Evolutionary conservation across 2,329 filamentous ascomycete genomes (phyloP).

Genomic region (Monosporascus ibericus): DNA sequence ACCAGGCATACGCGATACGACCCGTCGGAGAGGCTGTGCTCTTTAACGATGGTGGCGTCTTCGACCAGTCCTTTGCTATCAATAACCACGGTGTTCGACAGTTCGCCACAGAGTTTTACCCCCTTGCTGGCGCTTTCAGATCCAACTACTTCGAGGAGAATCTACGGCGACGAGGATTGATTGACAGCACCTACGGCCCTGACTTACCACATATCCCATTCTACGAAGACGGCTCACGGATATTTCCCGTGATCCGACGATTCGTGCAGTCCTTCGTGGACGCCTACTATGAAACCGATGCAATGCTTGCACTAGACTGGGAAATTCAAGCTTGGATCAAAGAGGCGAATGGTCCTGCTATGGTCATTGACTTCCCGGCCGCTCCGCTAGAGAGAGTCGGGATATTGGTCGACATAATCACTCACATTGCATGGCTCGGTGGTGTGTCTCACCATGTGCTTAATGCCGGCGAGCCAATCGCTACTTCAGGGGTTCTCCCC

Average conservation of each 20-base stretch:
- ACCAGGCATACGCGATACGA: conserved; percentile 18
- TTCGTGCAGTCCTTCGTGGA: conserved; percentile 2
- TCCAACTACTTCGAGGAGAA: conserved; percentile 3
- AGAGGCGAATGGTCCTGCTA: background rate
- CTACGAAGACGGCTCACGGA: conserved; percentile 1
- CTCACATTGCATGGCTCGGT: conserved; percentile 1
- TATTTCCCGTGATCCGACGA: background rate
- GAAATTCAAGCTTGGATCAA: background rate
- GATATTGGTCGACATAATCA: conserved; percentile 1
- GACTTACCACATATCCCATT: conserved; percentile 1
- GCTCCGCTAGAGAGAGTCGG: background rate
- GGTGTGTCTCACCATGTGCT: conserved; percentile 1
- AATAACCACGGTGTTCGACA: conserved; percentile 5
- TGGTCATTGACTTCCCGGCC: background rate
- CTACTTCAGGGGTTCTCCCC: background rate
- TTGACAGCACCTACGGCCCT: background rate
- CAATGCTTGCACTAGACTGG: background rate
- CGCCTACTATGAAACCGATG: background rate
- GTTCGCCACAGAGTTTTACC: conserved; percentile 1
- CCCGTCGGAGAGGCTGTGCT: conserved; percentile 15
- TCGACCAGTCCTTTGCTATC: conserved; percentile 12
- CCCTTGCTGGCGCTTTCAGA: conserved; percentile 1
- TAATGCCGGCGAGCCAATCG: background rate
- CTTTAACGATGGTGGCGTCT: conserved; percentile 16
- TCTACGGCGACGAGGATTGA: conserved; percentile 1